Evolutionary conservation across 2,329 filamentous ascomycete genomes (phyloP).

Genomic region (Ophiostoma angusticollis): DNA sequence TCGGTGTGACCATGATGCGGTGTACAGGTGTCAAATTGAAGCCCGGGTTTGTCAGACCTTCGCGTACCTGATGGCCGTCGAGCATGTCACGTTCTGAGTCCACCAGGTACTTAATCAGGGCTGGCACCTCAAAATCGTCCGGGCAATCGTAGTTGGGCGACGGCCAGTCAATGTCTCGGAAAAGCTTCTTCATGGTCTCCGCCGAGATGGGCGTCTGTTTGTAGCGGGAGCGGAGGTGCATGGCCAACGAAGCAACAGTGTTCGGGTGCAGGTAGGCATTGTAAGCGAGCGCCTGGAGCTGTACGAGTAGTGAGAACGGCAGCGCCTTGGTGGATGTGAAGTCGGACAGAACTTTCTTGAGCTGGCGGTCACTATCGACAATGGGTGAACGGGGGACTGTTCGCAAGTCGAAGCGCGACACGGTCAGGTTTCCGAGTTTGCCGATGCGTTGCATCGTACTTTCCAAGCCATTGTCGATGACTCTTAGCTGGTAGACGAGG

Average conservation of each 20-base stretch:
- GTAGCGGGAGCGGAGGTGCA: slow-evolving; percentile 25
- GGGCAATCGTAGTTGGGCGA: slow-evolving; percentile 34
- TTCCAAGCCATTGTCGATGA: slow-evolving; percentile 18
- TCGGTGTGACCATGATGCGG: slow-evolving; percentile 46
- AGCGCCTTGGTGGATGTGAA: slow-evolving; percentile 21
- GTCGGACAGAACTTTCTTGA: slow-evolving; percentile 18
- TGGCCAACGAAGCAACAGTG: slow-evolving; percentile 34
- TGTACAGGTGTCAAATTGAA: slow-evolving; percentile 38
- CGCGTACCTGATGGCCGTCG: slow-evolving; percentile 2
- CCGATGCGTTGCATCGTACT: slow-evolving; percentile 19
- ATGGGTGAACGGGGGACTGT: neutral
- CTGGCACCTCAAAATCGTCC: slow-evolving; percentile 24
- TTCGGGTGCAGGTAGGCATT: slow-evolving; percentile 49
- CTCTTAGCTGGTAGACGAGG: slow-evolving; percentile 30
- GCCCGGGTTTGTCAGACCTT: slow-evolving; percentile 17
- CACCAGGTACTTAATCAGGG: slow-evolving; percentile 28
- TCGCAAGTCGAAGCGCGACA: slow-evolving; percentile 16
- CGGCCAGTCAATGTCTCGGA: slow-evolving; percentile 39
- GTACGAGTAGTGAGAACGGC: slow-evolving; percentile 45
- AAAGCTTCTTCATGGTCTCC: slow-evolving; percentile 40
- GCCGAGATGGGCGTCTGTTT: slow-evolving; percentile 31
- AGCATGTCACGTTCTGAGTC: slow-evolving; percentile 26
- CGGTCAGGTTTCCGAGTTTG: slow-evolving; percentile 16
- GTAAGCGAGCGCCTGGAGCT: slow-evolving; percentile 48
- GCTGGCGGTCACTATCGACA: neutral